phyloP scores from a whole-genome alignment of 2,329 filamentous ascomycete genomes.

The Neofusicoccum laricinum region DNA sequence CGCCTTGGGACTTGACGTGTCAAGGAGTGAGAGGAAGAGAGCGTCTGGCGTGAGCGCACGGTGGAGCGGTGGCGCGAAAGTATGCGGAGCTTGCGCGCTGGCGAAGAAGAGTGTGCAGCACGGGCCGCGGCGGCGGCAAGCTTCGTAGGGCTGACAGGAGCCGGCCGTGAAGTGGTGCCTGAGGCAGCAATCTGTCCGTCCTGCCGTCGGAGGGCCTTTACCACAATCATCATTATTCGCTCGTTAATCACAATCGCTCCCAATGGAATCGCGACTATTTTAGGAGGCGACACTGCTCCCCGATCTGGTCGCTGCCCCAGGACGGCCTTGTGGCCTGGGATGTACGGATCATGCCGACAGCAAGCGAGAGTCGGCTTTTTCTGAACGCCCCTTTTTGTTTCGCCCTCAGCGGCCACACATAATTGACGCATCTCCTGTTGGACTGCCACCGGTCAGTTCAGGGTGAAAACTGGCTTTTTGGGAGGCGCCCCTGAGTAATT shows the following conservation, averaged over 20 bases:
- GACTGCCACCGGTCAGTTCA: not conserved
- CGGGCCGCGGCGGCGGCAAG: not conserved
- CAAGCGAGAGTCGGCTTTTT: not conserved
- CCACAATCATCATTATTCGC: not conserved
- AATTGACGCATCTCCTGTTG: not conserved
- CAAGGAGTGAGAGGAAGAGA: not conserved
- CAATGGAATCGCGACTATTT: not conserved
- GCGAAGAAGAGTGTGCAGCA: conserved; percentile 11
- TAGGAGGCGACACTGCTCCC: not conserved
- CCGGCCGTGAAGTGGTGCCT: not conserved
- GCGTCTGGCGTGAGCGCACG: not conserved
- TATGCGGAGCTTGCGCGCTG: not conserved
- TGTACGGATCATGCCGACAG: not conserved
- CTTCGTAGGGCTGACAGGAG: conserved; percentile 1
- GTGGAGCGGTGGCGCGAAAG: not conserved
- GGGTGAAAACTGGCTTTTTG: conserved; percentile 6
- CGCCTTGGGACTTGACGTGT: not conserved
- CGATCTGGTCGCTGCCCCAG: not conserved
- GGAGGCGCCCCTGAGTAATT: conserved; percentile 7
- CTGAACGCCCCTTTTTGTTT: not conserved
- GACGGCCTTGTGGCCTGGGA: not conserved
- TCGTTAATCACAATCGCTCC: not conserved
- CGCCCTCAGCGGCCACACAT: not conserved
- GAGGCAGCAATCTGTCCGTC: not conserved
- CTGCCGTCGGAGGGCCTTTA: not conserved